phyloP scores from a whole-genome alignment of 768 basidiomycete genomes.

The Psilocybe azurescens region DNA sequence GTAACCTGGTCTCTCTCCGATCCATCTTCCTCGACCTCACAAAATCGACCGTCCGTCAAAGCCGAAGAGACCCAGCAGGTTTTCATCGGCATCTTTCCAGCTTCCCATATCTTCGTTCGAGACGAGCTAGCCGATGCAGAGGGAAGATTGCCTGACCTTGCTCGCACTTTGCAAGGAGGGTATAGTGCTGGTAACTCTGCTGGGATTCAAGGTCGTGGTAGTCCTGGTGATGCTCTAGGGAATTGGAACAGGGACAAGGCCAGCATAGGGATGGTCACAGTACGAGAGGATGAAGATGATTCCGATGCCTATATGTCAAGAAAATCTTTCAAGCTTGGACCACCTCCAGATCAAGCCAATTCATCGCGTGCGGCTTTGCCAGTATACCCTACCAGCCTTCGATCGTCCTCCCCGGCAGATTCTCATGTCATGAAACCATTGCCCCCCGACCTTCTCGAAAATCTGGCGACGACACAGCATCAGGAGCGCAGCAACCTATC shows the following conservation, averaged over 20 bases:
- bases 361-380: slow-evolving; percentile 74
- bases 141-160: slow-evolving; percentile 80
- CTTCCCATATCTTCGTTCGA: slow-evolving; percentile 84
- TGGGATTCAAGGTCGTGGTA: slow-evolving; percentile 41
- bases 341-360: slow-evolving; percentile 76
- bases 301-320: slow-evolving; percentile 40
- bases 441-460: slow-evolving; percentile 92
- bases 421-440: slow-evolving; percentile 73
- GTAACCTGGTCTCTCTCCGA: slow-evolving; percentile 70
- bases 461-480: slow-evolving; percentile 91
- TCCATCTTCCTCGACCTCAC: slow-evolving; percentile 51
- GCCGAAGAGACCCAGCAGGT: slow-evolving; percentile 85
- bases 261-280: slow-evolving; percentile 56
- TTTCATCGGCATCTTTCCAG: slow-evolving; percentile 94
- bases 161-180: slow-evolving; percentile 53
- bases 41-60: slow-evolving; percentile 55
- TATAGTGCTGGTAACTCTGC: slow-evolving; percentile 34
- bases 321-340: slow-evolving; percentile 74
- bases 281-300: slow-evolving; percentile 70
- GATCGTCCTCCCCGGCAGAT: slow-evolving; percentile 70
- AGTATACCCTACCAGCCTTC: slow-evolving; percentile 77
- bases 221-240: slow-evolving; percentile 50
- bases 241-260: slow-evolving; percentile 52
- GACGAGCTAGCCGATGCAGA: slow-evolving; percentile 90
- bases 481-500: slow-evolving; percentile 84